phyloP scores from a whole-genome alignment of 495 filamentous ascomycete species.

The Daldinia grandis region DNA sequence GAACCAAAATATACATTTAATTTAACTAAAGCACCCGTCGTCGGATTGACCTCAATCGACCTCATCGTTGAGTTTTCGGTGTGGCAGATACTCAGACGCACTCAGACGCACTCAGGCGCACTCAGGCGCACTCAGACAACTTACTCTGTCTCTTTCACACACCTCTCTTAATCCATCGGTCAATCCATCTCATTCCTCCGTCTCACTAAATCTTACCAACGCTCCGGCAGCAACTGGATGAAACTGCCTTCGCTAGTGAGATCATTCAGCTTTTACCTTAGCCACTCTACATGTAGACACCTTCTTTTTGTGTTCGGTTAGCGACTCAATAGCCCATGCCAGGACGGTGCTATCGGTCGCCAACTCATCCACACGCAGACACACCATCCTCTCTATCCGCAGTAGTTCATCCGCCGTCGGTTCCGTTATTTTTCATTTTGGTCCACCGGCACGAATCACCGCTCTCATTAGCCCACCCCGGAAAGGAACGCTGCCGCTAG shows the following conservation, averaged over 20 bases:
- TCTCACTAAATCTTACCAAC: constrained; percentile 28
- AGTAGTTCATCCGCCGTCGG: constrained; percentile 43
- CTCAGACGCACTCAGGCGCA: background rate
- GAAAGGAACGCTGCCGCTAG: constrained; percentile 41
- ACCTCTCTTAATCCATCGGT: constrained; percentile 8
- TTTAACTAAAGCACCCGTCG: background rate
- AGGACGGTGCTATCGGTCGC: constrained; percentile 25
- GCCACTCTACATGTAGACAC: constrained; percentile 33
- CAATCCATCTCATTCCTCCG: constrained; percentile 17
- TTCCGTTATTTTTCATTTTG: constrained; percentile 39
- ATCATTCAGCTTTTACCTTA: constrained; percentile 34
- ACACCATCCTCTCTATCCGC: constrained; percentile 18
- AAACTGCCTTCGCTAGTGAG: constrained; percentile 31
- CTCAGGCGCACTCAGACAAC: background rate
- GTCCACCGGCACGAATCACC: constrained; percentile 39
- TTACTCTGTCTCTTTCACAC: background rate
- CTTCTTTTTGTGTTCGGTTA: constrained; percentile 30
- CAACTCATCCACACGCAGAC: constrained; percentile 33
- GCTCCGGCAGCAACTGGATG: constrained; percentile 21
- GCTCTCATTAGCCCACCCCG: constrained; percentile 35
- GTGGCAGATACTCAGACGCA: background rate
- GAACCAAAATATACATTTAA: too few species aligned
- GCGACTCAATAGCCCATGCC: constrained; percentile 41
- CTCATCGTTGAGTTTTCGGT: constrained; percentile 13
- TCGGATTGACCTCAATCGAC: background rate